Conservation (phyloP, 2,329 filamentous ascomycete genomes). For the Ustilaginoidea virens region DNA sequence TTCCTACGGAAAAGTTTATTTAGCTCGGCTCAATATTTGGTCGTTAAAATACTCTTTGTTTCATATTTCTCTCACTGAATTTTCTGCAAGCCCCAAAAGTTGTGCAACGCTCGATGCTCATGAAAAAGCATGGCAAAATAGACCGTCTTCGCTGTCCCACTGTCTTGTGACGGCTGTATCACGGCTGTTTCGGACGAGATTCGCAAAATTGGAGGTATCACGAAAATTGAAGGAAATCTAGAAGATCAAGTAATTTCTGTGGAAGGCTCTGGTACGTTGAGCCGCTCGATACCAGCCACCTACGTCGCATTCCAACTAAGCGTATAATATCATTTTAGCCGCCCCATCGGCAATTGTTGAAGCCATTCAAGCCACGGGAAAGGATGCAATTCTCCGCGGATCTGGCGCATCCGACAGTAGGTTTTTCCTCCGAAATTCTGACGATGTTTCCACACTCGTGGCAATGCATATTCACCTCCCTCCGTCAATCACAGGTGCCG, state of each 20-base stretch:
- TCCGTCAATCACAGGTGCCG: constrained; percentile 40
- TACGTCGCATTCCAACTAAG: not conserved
- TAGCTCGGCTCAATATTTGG: not conserved
- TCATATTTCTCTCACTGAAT: constrained; percentile 6
- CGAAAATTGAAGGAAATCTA: constrained; percentile 68
- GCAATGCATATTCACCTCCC: constrained; percentile 1
- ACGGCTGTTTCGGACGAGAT: constrained; percentile 71
- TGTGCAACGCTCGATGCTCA: constrained; percentile 10
- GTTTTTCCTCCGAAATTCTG: constrained; percentile 16
- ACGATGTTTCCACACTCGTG: not conserved
- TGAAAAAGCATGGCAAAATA: constrained; percentile 28
- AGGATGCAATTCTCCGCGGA: constrained; percentile 87
- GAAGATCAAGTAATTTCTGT: constrained; percentile 71
- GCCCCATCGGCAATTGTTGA: constrained; percentile 79
- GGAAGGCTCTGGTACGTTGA: constrained; percentile 56
- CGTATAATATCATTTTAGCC: constrained; percentile 36
- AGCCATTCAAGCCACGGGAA: constrained; percentile 76
- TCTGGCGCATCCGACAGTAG: constrained; percentile 73
- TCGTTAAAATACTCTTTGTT: not conserved
- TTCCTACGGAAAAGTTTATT: constrained; percentile 1
- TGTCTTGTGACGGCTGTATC: constrained; percentile 82
- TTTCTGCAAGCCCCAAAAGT: constrained; percentile 2
- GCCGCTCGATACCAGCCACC: not conserved
- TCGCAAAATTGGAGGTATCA: constrained; percentile 62
- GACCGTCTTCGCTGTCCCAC: constrained; percentile 89